Percentiles rank a stretch among this genome's conserved stretches.
These are phyloP conservation scores for Xylariaceae sp. DNA, from an alignment of 2,329 filamentous ascomycete species.

Conservation along the genomic window DNA sequence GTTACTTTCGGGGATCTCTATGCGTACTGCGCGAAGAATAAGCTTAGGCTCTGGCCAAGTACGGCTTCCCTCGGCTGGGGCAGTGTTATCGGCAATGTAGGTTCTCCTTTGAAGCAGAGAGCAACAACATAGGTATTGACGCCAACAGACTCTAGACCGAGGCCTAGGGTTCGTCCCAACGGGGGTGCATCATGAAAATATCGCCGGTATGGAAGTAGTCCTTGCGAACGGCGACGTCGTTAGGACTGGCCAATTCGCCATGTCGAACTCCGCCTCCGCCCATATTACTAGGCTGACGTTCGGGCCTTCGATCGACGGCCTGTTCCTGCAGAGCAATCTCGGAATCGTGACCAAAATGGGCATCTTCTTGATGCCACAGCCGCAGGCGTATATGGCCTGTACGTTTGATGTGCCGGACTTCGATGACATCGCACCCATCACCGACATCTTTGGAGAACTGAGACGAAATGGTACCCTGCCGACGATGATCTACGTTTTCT, in stretches of 20 bases:
- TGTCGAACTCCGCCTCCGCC: slow-evolving; percentile 44
- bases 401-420: slow-evolving; percentile 49
- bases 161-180: slow-evolving; percentile 43
- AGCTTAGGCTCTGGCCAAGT: slow-evolving; percentile 50
- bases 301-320: slow-evolving; percentile 47
- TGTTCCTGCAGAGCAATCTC: slow-evolving; percentile 57
- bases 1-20: slow-evolving; percentile 52
- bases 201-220: slow-evolving; percentile 49
- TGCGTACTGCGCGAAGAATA: slow-evolving; percentile 42
- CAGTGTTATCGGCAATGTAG: slow-evolving; percentile 50
- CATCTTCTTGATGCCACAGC: slow-evolving; percentile 45
- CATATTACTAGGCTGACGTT: slow-evolving; percentile 44
- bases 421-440: slow-evolving; percentile 48
- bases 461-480: slow-evolving; percentile 47
- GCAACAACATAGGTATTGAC: slow-evolving; percentile 6
- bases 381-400: slow-evolving; percentile 51
- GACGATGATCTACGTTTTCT: slow-evolving; percentile 48
- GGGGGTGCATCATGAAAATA: slow-evolving; percentile 47
- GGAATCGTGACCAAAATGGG: slow-evolving; percentile 61
- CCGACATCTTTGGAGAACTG: slow-evolving; percentile 48
- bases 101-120: slow-evolving; percentile 24
- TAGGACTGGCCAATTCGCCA: slow-evolving; percentile 47
- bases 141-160: slow-evolving; percentile 44
- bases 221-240: slow-evolving; percentile 47
- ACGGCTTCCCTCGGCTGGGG: slow-evolving; percentile 54